Evolutionary conservation across 176 grass and related monocot genomes (phyloP), one percentile per base, ranked within the genome.

Genomic region (Elymus sibiricus): DNA sequence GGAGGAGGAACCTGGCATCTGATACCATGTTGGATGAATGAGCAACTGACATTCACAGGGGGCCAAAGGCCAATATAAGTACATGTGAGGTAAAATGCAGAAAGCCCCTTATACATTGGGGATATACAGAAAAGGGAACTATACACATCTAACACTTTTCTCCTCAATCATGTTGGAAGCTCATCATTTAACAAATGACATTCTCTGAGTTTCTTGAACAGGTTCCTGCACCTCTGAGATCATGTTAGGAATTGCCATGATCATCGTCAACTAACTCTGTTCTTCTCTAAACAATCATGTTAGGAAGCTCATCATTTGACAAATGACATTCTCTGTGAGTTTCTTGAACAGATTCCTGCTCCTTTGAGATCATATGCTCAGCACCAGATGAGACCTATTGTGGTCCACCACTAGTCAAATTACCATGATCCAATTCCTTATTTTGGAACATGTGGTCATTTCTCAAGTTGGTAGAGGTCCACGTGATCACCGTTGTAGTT

Each of bases 261-360:
- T 47, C 76, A 39, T 31, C 78, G 43, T 90, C 62, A 74, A 90
- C 67, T 66, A 92, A 88, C 29, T 85, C 46, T 38, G 87, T 72
- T 49, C 44, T 81, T 66, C 84, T 86, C 38, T 69, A 46, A 21
- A 26, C 27, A 6, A 19, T 49, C 9, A 32, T 16, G 5, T 42
- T 58, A 63, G 75, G 56, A 58, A 27, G 24, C 29, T 84, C 63
- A 65, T 77, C 74, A 16, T 72, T 85, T 62, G 49, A 39, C 22
- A 82, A 79, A 4, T 87, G 80, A 1, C 60, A 70, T 83, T 84
- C 74, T 80, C 51, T 46, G 40, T 14, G 42, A 70, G 40, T 70
- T 79, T 70, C 83, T 64, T 64, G 11, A 64, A 63, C 25, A 64
- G 80, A 58, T 44, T 82, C 83, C 31, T 85, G 64, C 63, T 32